Evolutionary conservation across 805 yeast genomes (phyloP).

Genomic region (Candida patagonica): DNA sequence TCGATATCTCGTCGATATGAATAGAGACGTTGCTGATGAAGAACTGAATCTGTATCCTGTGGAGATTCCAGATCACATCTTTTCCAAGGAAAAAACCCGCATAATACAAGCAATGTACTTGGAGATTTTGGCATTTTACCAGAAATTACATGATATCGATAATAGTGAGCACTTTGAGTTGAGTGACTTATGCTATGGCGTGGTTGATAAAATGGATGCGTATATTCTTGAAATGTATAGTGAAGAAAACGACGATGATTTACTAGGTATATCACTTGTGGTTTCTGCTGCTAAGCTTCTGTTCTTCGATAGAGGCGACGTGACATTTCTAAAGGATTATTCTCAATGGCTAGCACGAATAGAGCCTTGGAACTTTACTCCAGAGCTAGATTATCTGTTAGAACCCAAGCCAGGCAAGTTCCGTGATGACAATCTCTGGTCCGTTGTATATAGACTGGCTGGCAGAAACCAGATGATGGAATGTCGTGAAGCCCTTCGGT

Average conservation of each 20-base stretch:
- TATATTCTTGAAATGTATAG: neutral
- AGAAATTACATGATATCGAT: neutral
- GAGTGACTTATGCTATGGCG: neutral
- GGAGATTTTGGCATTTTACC: slow-evolving; percentile 5
- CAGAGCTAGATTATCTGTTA: slow-evolving; percentile 5
- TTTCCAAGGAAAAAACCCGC: slow-evolving; percentile 10
- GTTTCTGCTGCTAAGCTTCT: neutral
- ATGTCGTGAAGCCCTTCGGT: slow-evolving; percentile 2
- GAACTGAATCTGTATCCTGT: slow-evolving; percentile 17
- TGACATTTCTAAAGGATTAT: neutral
- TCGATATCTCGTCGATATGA: neutral
- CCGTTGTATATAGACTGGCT: neutral
- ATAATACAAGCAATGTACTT: slow-evolving; percentile 13
- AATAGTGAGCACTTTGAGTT: neutral
- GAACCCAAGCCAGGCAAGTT: slow-evolving; percentile 5
- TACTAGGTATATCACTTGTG: neutral
- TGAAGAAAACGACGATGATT: neutral
- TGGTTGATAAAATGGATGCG: neutral
- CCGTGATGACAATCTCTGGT: slow-evolving; percentile 6
- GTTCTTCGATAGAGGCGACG: neutral
- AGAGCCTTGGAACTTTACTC: neutral
- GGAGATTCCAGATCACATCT: slow-evolving; percentile 10
- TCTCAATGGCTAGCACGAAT: neutral
- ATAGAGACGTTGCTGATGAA: slow-evolving; percentile 5
- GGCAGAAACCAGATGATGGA: neutral